Evolutionary conservation across 2,329 filamentous ascomycete species (phyloP), one percentile per base, ranked within the genome.

Genomic region (Alternaria arbusti): DNA sequence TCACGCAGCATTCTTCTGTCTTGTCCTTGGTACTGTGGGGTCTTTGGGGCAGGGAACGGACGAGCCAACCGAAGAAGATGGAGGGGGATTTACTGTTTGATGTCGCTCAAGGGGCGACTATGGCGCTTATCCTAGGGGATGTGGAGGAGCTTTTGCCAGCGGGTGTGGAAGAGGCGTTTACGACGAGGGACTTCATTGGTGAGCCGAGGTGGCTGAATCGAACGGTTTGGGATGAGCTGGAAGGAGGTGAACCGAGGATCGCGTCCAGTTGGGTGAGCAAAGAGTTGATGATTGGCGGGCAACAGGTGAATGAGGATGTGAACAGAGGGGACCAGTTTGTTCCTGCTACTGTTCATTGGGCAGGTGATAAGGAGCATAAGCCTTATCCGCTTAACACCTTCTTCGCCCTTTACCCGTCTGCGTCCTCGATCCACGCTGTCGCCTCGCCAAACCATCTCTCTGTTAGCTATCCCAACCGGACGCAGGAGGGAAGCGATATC

Each of bases 331-430:
- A 73, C 46, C 71, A 73, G 40, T 73, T 72, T 59, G 81, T 83
- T 0, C 83, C 83, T 3, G 81, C 82, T 4, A 82, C 84, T 32
- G 82, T 83, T 1, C 83, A 84, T 65, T 84, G 82, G 83, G 82
- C 82, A 10, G 74, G 78, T 1, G 82, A 84, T 54, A 74, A 78
- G 12, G 51, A 56, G 0, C 81, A 82, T 51, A 79, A 68, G 25
- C 67, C 65, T 12, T 68, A 63, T 32, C 67, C 67, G 1, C 62
- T 65, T 13, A 65, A 52, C 6, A 63, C 60, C 9, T 70, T 65
- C 46, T 68, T 70, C 47, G 64, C 65, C 22, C 54, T 70, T 9
- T 68, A 68, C 79, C 82, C 83, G 0, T 79, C 78, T 0, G 82
- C 83, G 0, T 81, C 82, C 7, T 82, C 82, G 5, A 78, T 84